Percentiles rank a stretch among this genome's conserved stretches.
Evolutionary conservation across 2,329 filamentous ascomycete genomes (phyloP).

Genomic region (Cytospora schulzeri): DNA sequence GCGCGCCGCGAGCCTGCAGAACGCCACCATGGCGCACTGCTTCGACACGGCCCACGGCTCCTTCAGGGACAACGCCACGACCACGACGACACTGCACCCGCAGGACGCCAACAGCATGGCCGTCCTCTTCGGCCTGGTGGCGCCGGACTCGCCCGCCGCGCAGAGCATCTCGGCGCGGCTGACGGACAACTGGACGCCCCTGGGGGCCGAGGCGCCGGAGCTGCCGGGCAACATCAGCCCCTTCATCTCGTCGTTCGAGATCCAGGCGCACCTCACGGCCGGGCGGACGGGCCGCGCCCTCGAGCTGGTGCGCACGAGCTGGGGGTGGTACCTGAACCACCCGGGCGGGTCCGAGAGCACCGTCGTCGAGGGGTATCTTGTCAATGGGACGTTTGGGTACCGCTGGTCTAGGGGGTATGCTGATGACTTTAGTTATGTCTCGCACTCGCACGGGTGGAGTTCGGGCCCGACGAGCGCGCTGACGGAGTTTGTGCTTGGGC

Average conservation of each 20-base stretch:
- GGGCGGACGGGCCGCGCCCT: constrained; percentile 53
- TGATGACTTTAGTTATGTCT: constrained; percentile 49
- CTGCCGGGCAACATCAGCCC: constrained; percentile 59
- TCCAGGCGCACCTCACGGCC: constrained; percentile 57
- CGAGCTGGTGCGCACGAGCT: constrained; percentile 55
- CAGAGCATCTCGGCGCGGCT: constrained; percentile 47
- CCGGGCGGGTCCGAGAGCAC: constrained; percentile 60
- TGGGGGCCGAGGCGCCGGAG: constrained; percentile 59
- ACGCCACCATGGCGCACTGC: constrained; percentile 48
- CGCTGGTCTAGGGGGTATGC: constrained; percentile 53
- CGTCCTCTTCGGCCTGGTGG: constrained; percentile 50
- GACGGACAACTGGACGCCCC: constrained; percentile 55
- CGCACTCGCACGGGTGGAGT: constrained; percentile 54
- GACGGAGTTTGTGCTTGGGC: constrained; percentile 46
- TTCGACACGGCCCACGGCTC: constrained; percentile 52
- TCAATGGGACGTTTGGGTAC: constrained; percentile 60
- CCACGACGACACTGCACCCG: constrained; percentile 54
- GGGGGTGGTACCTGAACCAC: constrained; percentile 63
- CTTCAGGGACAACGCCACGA: constrained; percentile 56
- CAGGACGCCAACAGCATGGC: constrained; percentile 64
- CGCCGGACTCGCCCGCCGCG: constrained; percentile 37
- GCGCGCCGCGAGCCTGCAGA: constrained; percentile 44
- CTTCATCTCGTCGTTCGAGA: constrained; percentile 61
- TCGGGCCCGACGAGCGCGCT: constrained; percentile 50
- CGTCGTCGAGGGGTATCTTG: constrained; percentile 60